Conservation (phyloP, 306 rosid species). For the Prunus mume region DNA sequence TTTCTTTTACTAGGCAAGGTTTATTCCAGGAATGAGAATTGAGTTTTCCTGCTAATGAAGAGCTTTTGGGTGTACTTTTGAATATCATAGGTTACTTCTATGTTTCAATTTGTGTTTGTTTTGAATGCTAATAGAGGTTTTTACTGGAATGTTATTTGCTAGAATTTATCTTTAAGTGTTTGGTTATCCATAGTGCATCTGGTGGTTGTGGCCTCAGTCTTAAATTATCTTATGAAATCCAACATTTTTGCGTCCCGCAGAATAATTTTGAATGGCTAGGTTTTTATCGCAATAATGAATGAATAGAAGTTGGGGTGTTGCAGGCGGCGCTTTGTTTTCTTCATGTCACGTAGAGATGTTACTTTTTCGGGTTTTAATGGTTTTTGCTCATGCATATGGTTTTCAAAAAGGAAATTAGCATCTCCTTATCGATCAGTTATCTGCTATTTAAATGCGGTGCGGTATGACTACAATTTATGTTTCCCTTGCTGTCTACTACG, state of each 20-base stretch:
- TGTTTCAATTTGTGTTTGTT: conserved; percentile 14
- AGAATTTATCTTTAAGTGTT: background rate
- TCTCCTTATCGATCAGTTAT: background rate
- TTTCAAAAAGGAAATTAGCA: background rate
- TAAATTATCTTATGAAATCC: background rate
- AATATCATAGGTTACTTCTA: conserved; percentile 15
- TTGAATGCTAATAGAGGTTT: conserved; percentile 1
- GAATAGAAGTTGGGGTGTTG: background rate
- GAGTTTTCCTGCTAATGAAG: background rate
- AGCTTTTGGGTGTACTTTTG: conserved; percentile 12
- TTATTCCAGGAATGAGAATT: background rate
- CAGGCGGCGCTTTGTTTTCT: background rate
- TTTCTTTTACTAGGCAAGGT: conserved; percentile 42
- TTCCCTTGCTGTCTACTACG: background rate
- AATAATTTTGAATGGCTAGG: background rate
- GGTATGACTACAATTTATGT: background rate
- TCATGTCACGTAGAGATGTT: background rate
- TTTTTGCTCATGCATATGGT: background rate
- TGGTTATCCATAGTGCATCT: background rate
- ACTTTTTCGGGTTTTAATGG: background rate
- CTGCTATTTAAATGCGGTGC: background rate
- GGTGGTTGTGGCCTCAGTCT: background rate
- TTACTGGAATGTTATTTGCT: background rate
- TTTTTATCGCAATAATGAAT: too few species aligned
- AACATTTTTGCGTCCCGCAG: background rate